Evolutionary conservation across 805 yeast species (phyloP).

Genomic region (Komagataella kurtzmanii): DNA sequence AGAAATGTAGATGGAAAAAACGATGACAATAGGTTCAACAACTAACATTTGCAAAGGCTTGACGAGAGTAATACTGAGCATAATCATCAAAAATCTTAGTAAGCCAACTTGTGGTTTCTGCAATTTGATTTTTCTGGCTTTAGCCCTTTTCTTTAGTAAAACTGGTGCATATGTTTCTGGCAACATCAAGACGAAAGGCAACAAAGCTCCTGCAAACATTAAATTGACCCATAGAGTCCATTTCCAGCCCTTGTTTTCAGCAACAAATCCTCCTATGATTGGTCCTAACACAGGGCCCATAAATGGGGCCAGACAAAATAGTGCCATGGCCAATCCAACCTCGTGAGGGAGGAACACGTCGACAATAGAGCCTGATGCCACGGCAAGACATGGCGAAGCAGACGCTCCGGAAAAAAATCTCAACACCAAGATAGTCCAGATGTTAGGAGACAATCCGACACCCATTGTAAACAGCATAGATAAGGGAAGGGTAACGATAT

Average conservation of each 20-base stretch:
- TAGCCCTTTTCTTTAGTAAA: constrained; percentile 46
- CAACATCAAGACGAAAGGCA: constrained; percentile 26
- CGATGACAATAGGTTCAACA: constrained; percentile 63
- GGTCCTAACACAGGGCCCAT: constrained; percentile 75
- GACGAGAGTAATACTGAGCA: constrained; percentile 36
- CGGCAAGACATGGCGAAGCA: constrained; percentile 73
- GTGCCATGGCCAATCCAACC: constrained; percentile 60
- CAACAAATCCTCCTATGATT: constrained; percentile 60
- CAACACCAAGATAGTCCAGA: constrained; percentile 47
- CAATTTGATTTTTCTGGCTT: constrained; percentile 40
- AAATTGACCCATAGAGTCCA: constrained; percentile 65
- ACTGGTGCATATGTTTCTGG: constrained; percentile 71
- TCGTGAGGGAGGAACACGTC: constrained; percentile 63
- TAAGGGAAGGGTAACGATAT: constrained; percentile 42
- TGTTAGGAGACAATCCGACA: constrained; percentile 50
- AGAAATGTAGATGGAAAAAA: constrained; percentile 57
- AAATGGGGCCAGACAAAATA: constrained; percentile 71
- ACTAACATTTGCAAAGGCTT: constrained; percentile 59
- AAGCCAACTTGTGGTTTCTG: constrained; percentile 18
- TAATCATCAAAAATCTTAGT: constrained; percentile 25
- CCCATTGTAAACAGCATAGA: constrained; percentile 69
- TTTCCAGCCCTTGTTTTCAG: constrained; percentile 48
- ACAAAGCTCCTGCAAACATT: constrained; percentile 49
- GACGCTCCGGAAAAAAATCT: constrained; percentile 65
- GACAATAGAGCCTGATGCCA: constrained; percentile 74